Evolutionary conservation across 345 rosid genomes (phyloP), one percentile per base, ranked within the genome.

Genomic region (Melaleuca quinquenervia): DNA sequence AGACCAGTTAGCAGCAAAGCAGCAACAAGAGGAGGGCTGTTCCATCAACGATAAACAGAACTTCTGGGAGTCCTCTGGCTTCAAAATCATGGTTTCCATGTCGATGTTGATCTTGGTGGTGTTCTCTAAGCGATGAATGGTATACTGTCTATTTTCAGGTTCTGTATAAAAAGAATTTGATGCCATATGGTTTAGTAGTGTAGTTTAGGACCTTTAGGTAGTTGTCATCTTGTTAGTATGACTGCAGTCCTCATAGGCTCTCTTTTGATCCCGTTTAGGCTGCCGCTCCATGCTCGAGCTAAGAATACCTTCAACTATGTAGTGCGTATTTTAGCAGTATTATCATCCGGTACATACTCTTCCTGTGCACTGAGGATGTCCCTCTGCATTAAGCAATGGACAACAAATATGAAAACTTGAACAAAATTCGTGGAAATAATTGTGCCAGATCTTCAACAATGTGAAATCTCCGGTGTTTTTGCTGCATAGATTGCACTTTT

Each of bases 91-190:
- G 62, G 95, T 91, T 87, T 94, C 98, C 82, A 89, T 97, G 98
- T 97, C 98, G 11, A 96, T 97, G 99, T 88, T 97, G 91, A 85
- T 97, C 85, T 87, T 97, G 91, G 98, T 95, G 54, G 94, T 91
- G 83, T 89, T 96, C 86, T 95, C 98, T 11, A 97, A 92, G 94
- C 93, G 95, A 84, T 97, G 87, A 92, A 53, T 41, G 55, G 15
- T 82, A 13, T 52, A 50, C 29, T n/a, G 51, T 53, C 56, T 52
- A 26, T 13, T 32, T 52, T 60, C 52, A 11, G 7, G 36, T 84
- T 45, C 44, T 70, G 48, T 70, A 70, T 70, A 36, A 36, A 70
- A 70, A 36, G 45, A 70, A 70, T 9, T 36, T 36, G 48, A 3
- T 36, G 78, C 78, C 26, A 7, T 70, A 18, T 70, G 36, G 78